Evolutionary conservation across 345 rosid species (phyloP), one percentile per base, ranked within the genome.

Genomic region (Camelina sativa): DNA sequence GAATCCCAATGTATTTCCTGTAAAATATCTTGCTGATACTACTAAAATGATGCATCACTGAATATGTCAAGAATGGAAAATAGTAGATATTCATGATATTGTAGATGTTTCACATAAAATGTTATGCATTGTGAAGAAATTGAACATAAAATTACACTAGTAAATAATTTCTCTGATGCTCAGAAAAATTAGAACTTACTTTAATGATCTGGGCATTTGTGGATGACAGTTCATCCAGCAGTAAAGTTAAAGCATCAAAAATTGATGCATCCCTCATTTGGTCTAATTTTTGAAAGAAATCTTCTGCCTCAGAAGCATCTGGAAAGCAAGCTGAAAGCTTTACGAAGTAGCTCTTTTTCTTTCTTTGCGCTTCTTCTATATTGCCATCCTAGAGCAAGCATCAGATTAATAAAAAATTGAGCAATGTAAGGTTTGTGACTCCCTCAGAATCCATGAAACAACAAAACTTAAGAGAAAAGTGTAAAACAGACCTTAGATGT

Each of bases 261-360:
- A 87, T 83, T 48, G 80, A 75, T 52, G 79, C 67, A 62, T 91
- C 96, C 69, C 85, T 87, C 86, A 85, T 76, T 77, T 83, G 84
- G 67, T 81, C 86, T 83, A 94, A 72, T 66, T 82, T 86, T 76
- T 85, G 72, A 81, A 91, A 88, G 81, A 80, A 82, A 46, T 81
- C 92, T 80, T 84, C 91, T 57, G 98, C 92, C 82, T 86, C 85
- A 41, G 80, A 81, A 65, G 91, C 88, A 80, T 91, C 93, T 55
- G 85, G 84, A 81, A 91, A 94, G 72, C 76, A 86, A 44, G 88
- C 80, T 73, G 98, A 88, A 91, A 94, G 86, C 82, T 86, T 91
- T 72, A 67, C 55, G 53, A 87, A 83, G 68, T 69, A 81, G 70
- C 68, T 75, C 68, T 79, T 85, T 6, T 81, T 78, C 65, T 67